A percentile compares a stretch with the other conserved stretches of the same genome.
These are phyloP conservation scores for Sporobolomyces phaffii DNA, from an alignment of 768 basidiomycete genomes.

Conservation along the genomic window DNA sequence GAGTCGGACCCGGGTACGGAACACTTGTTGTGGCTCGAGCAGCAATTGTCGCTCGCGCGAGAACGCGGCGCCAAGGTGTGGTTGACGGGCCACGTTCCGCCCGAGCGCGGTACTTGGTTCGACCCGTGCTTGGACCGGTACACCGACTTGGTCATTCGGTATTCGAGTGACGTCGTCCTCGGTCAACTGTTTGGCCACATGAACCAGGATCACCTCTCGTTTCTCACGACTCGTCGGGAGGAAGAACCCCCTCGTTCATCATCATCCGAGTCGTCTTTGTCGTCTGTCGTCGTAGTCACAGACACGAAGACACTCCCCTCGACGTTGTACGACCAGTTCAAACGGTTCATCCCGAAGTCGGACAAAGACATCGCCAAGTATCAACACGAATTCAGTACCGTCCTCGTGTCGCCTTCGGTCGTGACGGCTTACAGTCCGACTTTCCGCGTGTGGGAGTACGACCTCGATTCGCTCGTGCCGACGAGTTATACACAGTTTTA, in stretches of 20 bases:
- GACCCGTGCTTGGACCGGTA: conserved; percentile 29
- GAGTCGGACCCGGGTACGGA: conserved; percentile 72
- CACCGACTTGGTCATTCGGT: conserved; percentile 61
- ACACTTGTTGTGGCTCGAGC: conserved; percentile 83
- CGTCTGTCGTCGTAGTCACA: too few relatives aligned
- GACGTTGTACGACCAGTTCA: too few relatives aligned
- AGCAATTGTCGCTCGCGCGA: conserved; percentile 66
- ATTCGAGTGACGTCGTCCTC: conserved; percentile 71
- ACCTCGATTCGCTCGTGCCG: conserved; percentile 57
- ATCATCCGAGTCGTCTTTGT: too few relatives aligned
- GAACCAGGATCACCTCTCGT: conserved; percentile 32
- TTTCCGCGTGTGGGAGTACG: too few relatives aligned
- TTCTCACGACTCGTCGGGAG: too few relatives aligned
- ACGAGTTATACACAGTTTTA: conserved; percentile 78
- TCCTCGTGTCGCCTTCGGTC: too few relatives aligned
- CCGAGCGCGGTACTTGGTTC: conserved; percentile 70
- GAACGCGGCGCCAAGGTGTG: conserved; percentile 63
- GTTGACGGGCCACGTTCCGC: conserved; percentile 72
- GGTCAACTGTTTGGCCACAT: conserved; percentile 33
- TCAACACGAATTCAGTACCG: too few relatives aligned
- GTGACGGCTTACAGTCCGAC: too few relatives aligned
- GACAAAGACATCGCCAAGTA: too few relatives aligned
- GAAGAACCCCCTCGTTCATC: too few relatives aligned
- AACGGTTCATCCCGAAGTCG: too few relatives aligned
- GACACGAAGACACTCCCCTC: too few relatives aligned